Conservation (phyloP, 805 yeast genomes). For the Jamesozyma gamospora region DNA sequence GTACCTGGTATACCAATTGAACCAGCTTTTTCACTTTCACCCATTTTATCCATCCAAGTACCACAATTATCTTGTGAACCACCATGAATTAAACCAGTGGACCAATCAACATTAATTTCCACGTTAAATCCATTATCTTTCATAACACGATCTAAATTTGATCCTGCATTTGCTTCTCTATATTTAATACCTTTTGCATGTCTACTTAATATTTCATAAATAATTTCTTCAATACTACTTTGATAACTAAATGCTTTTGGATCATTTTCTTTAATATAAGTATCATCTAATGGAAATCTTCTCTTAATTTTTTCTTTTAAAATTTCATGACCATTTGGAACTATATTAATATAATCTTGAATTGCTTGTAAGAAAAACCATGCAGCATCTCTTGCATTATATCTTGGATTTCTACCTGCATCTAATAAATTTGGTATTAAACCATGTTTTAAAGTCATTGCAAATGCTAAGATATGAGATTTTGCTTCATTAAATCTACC, state of each 20-base stretch:
- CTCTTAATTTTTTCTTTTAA: conserved; percentile 65
- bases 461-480: conserved; percentile 75
- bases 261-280: conserved; percentile 58
- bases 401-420: conserved; percentile 88
- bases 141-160: conserved; percentile 83
- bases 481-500: conserved; percentile 74
- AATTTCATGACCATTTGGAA: conserved; percentile 58
- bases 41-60: conserved; percentile 99
- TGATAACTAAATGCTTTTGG: conserved; percentile 67
- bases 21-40: conserved; percentile 77
- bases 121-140: conserved; percentile 86
- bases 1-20: conserved; percentile 94
- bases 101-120: conserved; percentile 73
- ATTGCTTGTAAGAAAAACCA: conserved; percentile 90
- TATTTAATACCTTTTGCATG: conserved; percentile 84
- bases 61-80: conserved; percentile 93
- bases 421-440: conserved; percentile 87
- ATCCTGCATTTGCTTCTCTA: conserved; percentile 94
- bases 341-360: conserved; percentile 66
- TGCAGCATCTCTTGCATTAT: conserved; percentile 92
- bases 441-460: conserved; percentile 87
- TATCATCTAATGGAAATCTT: conserved; percentile 84
- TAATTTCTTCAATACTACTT: conserved; percentile 60
- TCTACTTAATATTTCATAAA: conserved; percentile 73
- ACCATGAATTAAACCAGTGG: conserved; percentile 77